Conservation (phyloP, 2,329 filamentous ascomycete species). For the Myrmaecium sp. region DNA sequence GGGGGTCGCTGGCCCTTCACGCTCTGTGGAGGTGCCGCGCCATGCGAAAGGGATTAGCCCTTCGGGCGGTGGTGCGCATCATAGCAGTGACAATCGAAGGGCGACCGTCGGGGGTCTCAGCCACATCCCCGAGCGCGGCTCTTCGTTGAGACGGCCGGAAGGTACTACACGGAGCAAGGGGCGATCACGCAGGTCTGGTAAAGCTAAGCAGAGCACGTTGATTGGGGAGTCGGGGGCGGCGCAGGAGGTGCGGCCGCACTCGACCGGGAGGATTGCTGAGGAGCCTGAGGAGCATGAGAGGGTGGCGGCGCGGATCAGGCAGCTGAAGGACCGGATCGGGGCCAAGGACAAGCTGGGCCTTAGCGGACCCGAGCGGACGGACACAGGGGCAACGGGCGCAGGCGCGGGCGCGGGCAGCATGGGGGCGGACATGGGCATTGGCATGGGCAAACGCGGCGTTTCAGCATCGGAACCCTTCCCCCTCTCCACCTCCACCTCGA, state of each 20-base stretch:
- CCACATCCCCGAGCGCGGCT: too few relatives aligned
- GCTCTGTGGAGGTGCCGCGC: constrained; percentile 13
- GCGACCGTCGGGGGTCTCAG: constrained; percentile 14
- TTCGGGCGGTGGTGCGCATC: constrained; percentile 12
- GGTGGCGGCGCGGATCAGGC: constrained; percentile 39
- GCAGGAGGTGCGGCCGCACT: too few relatives aligned
- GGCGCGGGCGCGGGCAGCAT: too few relatives aligned
- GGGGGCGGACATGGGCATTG: too few relatives aligned
- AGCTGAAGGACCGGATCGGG: constrained; percentile 40
- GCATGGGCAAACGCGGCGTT: too few relatives aligned
- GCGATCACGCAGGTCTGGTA: too few relatives aligned
- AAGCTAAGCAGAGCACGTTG: too few relatives aligned
- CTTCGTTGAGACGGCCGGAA: too few relatives aligned
- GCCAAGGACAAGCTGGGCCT: constrained; percentile 29
- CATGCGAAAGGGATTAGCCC: constrained; percentile 16
- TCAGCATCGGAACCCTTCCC: constrained; percentile 14
- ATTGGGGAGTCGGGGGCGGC: too few relatives aligned
- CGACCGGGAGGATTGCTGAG: constrained; percentile 18
- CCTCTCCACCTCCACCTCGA: constrained; percentile 17
- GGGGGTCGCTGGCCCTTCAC: constrained; percentile 12
- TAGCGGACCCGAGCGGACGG: constrained; percentile 14
- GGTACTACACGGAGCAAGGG: too few relatives aligned
- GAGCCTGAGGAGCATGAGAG: constrained; percentile 32
- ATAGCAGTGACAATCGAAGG: constrained; percentile 10
- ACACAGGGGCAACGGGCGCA: constrained; percentile 24